Evolutionary conservation across 148 eudicot species (phyloP), one percentile per base, ranked within the genome.

Genomic region (Limonium bicolor): DNA sequence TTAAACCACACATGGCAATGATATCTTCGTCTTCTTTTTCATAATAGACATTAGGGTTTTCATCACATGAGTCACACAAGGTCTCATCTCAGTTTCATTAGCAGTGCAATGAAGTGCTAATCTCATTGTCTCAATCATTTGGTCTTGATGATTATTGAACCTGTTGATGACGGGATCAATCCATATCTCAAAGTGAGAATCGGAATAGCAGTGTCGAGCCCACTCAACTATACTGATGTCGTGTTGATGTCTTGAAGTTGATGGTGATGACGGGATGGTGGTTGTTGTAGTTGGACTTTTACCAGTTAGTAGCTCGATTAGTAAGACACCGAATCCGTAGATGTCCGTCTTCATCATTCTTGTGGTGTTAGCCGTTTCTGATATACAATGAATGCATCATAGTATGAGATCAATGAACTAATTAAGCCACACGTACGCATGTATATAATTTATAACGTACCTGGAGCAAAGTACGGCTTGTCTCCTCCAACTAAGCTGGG

Each of bases 141-240:
- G 64, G 33, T 63, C 72, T 14, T 63, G 72, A 33, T 67, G 54
- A 13, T 37, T 48, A 22, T 41, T 21, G 6, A 22, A 34, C 3
- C 41, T 57, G 56, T 32, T 69, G 31, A 81, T 52, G 4, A 9
- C 38, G 0, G 84, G 70, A 64, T 82, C 85, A 8, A 75, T 63
- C 96, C 96, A 86, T 39, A 61, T 47, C 51, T 81, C 87, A 5
- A 86, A 69, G 63, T 74, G 93, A 45, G 93, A 74, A 10, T 86
- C 93, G 1, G 93, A 70, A 67, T 86, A 86, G 66, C 87, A 78
- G 4, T 78, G 78, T 1, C 70, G 63, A 13, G 87, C 93, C 93
- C 96, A 86, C 27, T 56, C 84, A 1, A 82, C 65, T 7, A 86
- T 24, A 35, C 61, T 69, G 2, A 57, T 4, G 15, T 73, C n/a